phyloP scores from a whole-genome alignment of 305 asterid genomes.

The Solanum hybrid region DNA sequence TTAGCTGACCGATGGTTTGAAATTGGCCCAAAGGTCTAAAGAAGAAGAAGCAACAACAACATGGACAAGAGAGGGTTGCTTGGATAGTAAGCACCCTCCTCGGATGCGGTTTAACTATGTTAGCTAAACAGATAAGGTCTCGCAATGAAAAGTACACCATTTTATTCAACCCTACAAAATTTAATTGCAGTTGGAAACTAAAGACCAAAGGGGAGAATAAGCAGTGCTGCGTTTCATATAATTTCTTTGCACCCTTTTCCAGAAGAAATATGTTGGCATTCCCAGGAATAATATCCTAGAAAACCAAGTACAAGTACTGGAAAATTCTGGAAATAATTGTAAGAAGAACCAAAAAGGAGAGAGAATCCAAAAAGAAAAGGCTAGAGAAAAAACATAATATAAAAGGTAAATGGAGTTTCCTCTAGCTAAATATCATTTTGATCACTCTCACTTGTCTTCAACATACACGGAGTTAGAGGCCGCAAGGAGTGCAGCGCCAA shows the following conservation, averaged over 20 bases:
- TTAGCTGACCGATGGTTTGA: not conserved
- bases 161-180: not conserved
- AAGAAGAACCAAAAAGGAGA: not conserved
- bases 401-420: not conserved
- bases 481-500: conserved; percentile 64
- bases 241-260: not conserved
- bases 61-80: not conserved
- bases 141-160: not conserved
- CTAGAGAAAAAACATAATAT: not conserved
- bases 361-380: not conserved
- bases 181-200: not conserved
- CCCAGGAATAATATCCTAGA: not conserved
- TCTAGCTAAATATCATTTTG: not conserved
- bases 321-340: not conserved
- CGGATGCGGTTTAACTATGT: not conserved
- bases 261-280: not conserved
- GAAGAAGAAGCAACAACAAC: not conserved
- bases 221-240: not conserved
- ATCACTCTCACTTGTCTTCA: conserved; percentile 10
- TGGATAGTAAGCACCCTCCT: not conserved
- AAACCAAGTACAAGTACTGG: not conserved
- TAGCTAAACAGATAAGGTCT: not conserved
- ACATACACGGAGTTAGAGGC: conserved; percentile 49
- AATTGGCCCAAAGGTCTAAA: not conserved
- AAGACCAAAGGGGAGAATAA: not conserved